Evolutionary conservation across 192 early-diverging fungal genomes (phyloP).

Genomic region (Coemansia sp.): DNA sequence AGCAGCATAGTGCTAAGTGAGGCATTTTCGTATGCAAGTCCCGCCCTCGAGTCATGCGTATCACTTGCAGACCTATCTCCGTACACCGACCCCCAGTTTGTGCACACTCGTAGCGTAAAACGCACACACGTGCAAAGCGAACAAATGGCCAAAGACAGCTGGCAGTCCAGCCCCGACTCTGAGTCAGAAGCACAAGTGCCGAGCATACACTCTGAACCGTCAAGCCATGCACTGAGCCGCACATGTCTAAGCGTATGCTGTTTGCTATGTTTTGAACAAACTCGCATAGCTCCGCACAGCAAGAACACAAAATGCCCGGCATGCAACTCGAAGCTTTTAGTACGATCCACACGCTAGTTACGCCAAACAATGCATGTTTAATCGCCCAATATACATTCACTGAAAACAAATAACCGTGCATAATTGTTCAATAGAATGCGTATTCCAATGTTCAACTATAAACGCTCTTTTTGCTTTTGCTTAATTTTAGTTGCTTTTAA

Average conservation of each 20-base stretch:
- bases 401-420: no score
- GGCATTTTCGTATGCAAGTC: slow-evolving; percentile 8
- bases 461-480: background rate
- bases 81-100: slow-evolving; percentile 11
- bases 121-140: background rate
- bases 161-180: slow-evolving; percentile 3
- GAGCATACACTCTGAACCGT: background rate
- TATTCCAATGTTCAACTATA: background rate
- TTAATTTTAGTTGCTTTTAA: background rate
- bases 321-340: background rate
- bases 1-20: slow-evolving; percentile 7
- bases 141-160: background rate
- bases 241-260: slow-evolving; percentile 9
- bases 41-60: slow-evolving; percentile 12
- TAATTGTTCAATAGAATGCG: no score
- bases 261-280: slow-evolving; percentile 44
- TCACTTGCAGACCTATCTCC: slow-evolving; percentile 18
- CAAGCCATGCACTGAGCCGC: background rate
- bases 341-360: background rate
- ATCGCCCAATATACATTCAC: no score
- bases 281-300: background rate
- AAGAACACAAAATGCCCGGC: background rate
- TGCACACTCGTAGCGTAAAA: background rate
- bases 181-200: background rate
- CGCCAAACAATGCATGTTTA: no score